Evolutionary conservation across 441 rosid species (phyloP).

Genomic region (Theobroma grandiflorum): DNA sequence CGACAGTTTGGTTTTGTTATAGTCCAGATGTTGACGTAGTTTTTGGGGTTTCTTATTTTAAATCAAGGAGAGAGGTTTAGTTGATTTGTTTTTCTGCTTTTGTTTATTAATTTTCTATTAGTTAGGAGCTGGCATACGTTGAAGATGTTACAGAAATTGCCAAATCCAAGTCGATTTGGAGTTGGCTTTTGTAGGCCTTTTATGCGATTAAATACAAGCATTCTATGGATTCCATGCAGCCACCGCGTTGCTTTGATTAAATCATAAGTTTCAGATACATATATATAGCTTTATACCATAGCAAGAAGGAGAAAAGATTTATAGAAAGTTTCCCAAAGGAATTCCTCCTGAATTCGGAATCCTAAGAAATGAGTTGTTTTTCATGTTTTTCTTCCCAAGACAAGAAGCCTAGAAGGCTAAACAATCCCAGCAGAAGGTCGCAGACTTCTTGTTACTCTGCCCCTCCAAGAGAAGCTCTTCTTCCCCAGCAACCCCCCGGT

Average conservation of each 20-base stretch:
- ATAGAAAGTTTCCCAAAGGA: background rate
- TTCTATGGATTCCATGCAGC: background rate
- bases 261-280: slow-evolving; percentile 1
- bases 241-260: too few relatives aligned
- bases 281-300: background rate
- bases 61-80: background rate
- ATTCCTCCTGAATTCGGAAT: background rate
- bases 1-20: background rate
- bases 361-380: slow-evolving; percentile 70
- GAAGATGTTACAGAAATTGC: background rate
- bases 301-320: background rate
- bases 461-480: slow-evolving; percentile 27
- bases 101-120: background rate
- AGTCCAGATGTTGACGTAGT: background rate
- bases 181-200: background rate
- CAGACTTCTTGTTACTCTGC: slow-evolving; percentile 10
- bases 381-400: slow-evolving; percentile 69
- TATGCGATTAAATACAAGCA: background rate
- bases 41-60: background rate
- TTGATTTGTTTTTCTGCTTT: slow-evolving; percentile 21
- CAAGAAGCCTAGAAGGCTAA: slow-evolving; percentile 43
- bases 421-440: slow-evolving; percentile 41
- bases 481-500: slow-evolving; percentile 34
- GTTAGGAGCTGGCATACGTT: background rate
- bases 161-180: slow-evolving; percentile 7